Base-by-base conservation (phyloP, 1,284 basidiomycete species). In the Papiliotrema terrestris region DNA sequence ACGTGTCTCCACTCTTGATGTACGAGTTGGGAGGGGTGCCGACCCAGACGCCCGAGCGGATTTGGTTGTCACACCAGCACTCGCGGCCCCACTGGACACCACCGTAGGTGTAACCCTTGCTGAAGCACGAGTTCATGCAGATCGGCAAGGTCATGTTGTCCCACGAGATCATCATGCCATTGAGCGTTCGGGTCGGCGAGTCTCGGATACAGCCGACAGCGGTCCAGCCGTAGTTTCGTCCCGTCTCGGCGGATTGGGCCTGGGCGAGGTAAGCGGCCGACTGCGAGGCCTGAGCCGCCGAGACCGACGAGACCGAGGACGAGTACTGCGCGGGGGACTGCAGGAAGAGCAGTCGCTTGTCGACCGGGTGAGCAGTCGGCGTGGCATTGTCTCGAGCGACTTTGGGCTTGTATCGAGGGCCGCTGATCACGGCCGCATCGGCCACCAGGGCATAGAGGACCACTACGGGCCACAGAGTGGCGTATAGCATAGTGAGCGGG, bases 71-170 rank as follows among this genome's bases (percentile, higher is more conserved):
- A 45, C 69, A 71, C 53, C 59, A 66, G 54, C 68, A 70, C 50
- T 71, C 63, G 32, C 49, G 25, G 25, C 65, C 60, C 41, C 59
- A 68, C 57, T 73, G 60, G 14, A 72, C 56, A 43, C 71, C 71
- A 32, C 68, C 68, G 41, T 61, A 69, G n/a, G 52, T 59, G 60
- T 63, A 74, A 1, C 64, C 63, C 19, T 29, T 41, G 35, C 47
- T 48, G 13, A 59, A 56, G 49, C 71, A 72, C 2, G 49, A 52
- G 20, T 57, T 54, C 20, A 67, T 49, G 54, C 45, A 74, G 43
- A 52, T 55, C 50, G 65, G 63, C 42, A 63, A 53, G 39, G 68
- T 63, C 61, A 69, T 65, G 45, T 51, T 52, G 45, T 25, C 44
- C 44, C 41, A 52, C 2, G 43, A 45, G 36, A 47, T 13, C 35